phyloP scores from a whole-genome alignment of 768 basidiomycete species.

The Psilocybe tampanensis region DNA sequence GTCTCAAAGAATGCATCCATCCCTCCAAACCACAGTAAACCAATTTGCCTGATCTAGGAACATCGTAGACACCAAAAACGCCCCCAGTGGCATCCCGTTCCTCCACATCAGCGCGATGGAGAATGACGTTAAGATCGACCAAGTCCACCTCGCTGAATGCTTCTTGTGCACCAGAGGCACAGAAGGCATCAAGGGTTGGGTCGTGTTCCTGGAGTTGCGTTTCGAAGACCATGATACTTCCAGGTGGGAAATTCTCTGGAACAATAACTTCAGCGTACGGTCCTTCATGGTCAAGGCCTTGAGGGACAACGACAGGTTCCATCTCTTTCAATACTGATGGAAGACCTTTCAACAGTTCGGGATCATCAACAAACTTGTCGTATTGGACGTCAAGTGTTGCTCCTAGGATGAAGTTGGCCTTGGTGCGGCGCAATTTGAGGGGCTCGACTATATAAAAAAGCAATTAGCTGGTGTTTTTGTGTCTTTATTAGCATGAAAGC shows the following conservation, averaged over 20 bases:
- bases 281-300: constrained; percentile 66
- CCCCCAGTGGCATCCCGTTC: constrained; percentile 88
- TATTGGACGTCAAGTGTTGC: constrained; percentile 71
- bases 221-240: constrained; percentile 91
- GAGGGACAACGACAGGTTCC: constrained; percentile 54
- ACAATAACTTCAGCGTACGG: constrained; percentile 79
- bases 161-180: constrained; percentile 67
- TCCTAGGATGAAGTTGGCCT: constrained; percentile 81
- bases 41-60: constrained; percentile 75
- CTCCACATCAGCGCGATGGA: constrained; percentile 90
- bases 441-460: constrained; percentile 62
- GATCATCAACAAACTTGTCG: constrained; percentile 53
- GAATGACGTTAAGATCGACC: constrained; percentile 84
- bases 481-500: neutral
- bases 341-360: constrained; percentile 67
- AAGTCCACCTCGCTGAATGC: constrained; percentile 76
- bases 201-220: constrained; percentile 82
- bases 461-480: neutral
- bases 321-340: constrained; percentile 70
- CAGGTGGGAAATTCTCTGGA: constrained; percentile 93
- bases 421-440: constrained; percentile 80
- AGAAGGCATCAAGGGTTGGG: constrained; percentile 69
- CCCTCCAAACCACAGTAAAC: constrained; percentile 96
- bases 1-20: constrained; percentile 90
- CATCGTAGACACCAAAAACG: constrained; percentile 78